phyloP scores from a whole-genome alignment of 2,329 filamentous ascomycete species.

The Rosellinia necatrix region DNA sequence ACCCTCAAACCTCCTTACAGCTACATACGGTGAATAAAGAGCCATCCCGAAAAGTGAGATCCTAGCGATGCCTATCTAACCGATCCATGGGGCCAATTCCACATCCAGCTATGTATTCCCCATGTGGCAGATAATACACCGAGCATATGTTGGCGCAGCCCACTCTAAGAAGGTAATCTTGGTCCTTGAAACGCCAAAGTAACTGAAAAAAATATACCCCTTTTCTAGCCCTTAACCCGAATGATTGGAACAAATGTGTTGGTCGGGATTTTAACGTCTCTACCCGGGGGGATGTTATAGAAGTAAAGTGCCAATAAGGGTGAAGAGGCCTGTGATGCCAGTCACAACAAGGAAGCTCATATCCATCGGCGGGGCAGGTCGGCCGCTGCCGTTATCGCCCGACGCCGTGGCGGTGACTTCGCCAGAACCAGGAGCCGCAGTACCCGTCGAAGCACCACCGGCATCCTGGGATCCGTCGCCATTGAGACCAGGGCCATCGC shows the following conservation, averaged over 20 bases:
- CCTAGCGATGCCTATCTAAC: slow-evolving; percentile 23
- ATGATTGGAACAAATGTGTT: background rate
- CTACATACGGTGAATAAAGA: slow-evolving; percentile 8
- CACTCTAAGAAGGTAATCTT: slow-evolving; percentile 7
- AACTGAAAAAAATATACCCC: background rate
- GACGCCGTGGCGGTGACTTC: slow-evolving; percentile 43
- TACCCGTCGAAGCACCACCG: slow-evolving; percentile 51
- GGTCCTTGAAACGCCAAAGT: slow-evolving; percentile 16
- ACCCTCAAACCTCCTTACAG: background rate
- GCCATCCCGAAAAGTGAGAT: slow-evolving; percentile 10
- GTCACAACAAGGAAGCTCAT: slow-evolving; percentile 45
- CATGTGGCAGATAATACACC: background rate
- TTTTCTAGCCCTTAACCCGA: slow-evolving; percentile 4
- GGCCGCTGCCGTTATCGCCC: slow-evolving; percentile 42
- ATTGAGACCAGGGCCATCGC: slow-evolving; percentile 56
- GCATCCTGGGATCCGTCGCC: slow-evolving; percentile 60
- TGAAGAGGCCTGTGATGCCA: slow-evolving; percentile 43
- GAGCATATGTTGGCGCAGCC: slow-evolving; percentile 7
- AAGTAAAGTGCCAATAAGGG: slow-evolving; percentile 47
- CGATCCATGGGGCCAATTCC: slow-evolving; percentile 20
- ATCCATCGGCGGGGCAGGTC: slow-evolving; percentile 43
- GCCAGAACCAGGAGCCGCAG: slow-evolving; percentile 46
- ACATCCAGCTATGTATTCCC: slow-evolving; percentile 21
- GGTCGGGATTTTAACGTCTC: background rate
- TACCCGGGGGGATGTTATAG: slow-evolving; percentile 38